Conservation (phyloP, 495 filamentous ascomycete species). For the Letharia lupina region DNA sequence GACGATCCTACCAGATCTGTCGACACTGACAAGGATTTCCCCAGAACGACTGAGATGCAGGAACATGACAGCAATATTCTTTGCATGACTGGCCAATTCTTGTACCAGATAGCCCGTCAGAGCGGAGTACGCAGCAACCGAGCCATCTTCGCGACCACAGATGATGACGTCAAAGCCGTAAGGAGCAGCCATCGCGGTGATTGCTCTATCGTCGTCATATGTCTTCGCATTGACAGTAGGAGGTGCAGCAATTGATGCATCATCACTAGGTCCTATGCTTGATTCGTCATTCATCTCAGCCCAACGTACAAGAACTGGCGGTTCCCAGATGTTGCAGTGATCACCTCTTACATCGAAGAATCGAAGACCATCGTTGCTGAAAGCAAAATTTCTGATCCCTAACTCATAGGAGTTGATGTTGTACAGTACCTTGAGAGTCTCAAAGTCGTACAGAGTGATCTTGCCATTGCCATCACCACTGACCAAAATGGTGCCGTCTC, state of each 20-base stretch:
- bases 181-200: background rate
- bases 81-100: background rate
- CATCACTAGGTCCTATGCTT: background rate
- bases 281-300: background rate
- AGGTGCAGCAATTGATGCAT: background rate
- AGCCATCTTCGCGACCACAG: background rate
- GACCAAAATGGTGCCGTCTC: background rate
- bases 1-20: background rate
- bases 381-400: background rate
- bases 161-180: background rate
- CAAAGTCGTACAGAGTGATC: background rate
- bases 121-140: background rate
- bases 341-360: background rate
- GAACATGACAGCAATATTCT: background rate
- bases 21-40: conserved; percentile 1
- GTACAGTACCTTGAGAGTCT: background rate
- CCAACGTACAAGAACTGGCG: background rate
- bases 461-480: background rate
- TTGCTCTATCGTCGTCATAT: background rate
- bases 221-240: background rate
- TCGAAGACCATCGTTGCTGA: background rate
- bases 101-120: background rate
- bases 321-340: background rate
- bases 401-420: background rate
- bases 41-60: background rate